phyloP scores from a whole-genome alignment of 768 basidiomycete genomes.

The Kwoniella dendrophila region DNA sequence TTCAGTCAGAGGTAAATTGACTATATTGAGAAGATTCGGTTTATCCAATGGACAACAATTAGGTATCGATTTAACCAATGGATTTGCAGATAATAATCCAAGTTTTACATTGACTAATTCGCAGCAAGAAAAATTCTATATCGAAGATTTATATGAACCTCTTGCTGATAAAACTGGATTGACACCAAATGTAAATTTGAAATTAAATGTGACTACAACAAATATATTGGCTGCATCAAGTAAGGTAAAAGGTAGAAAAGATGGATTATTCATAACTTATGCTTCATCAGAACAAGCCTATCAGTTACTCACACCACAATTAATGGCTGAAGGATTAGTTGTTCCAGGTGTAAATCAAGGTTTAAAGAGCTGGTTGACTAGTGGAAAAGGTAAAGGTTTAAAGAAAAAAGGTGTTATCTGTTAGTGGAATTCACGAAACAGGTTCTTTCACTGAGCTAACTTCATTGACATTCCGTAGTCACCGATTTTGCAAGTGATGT shows the following conservation, averaged over 20 bases:
- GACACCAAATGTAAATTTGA: conserved; percentile 8
- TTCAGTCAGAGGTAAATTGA: conserved; percentile 16
- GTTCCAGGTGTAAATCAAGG: conserved; percentile 18
- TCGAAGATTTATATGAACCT: conserved; percentile 23
- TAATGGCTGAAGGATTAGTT: conserved; percentile 14
- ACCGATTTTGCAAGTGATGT: conserved; percentile 18
- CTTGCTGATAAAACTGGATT: conserved; percentile 1
- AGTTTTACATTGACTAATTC: conserved; percentile 8
- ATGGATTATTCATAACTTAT: conserved; percentile 17
- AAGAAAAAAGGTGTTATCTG: conserved; percentile 24
- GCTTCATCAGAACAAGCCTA: conserved; percentile 9
- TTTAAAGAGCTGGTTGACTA: conserved; percentile 12
- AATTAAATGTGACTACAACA: conserved; percentile 11
- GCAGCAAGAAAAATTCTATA: not conserved
- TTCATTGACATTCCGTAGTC: conserved; percentile 5
- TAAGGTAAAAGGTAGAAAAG: conserved; percentile 3
- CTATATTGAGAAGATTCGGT: conserved; percentile 18
- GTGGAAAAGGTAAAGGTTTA: conserved; percentile 14
- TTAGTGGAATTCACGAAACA: conserved; percentile 4
- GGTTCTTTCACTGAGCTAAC: not conserved
- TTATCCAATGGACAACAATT: not conserved
- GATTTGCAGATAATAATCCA: conserved; percentile 17
- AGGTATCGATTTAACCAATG: conserved; percentile 8
- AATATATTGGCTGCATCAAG: conserved; percentile 1
- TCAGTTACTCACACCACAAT: conserved; percentile 9